A percentile compares a stretch with the other conserved stretches of the same genome.
phyloP scores from a whole-genome alignment of 164 flowering plant species.

The Liriodendron chinense region DNA sequence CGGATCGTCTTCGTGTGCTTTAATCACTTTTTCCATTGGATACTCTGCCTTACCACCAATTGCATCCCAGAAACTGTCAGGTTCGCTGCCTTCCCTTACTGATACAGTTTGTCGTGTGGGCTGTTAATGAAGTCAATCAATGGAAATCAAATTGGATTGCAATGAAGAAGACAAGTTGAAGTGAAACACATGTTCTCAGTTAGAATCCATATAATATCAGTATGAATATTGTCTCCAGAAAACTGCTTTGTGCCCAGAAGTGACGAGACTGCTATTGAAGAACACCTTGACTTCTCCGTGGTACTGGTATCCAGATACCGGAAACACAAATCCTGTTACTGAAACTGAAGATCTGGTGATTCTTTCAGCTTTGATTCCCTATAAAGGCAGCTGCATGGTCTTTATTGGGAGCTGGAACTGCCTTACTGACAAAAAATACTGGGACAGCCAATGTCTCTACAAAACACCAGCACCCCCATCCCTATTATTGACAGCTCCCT shows the following conservation, averaged over 20 bases:
- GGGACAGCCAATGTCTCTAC: neutral
- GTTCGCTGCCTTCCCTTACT: constrained; percentile 74
- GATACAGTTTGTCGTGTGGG: constrained; percentile 58
- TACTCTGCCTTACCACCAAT: constrained; percentile 65
- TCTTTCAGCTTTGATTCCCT: neutral
- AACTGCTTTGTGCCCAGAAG: neutral
- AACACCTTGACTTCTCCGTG: neutral
- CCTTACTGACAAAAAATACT: neutral
- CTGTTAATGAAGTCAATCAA: constrained; percentile 35
- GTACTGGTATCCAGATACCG: neutral
- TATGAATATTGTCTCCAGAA: neutral
- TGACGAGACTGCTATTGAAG: neutral
- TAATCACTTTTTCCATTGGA: constrained; percentile 44
- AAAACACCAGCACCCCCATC: neutral
- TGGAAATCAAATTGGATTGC: constrained; percentile 8
- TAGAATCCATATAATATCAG: neutral
- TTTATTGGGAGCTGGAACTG: neutral
- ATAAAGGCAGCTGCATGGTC: neutral
- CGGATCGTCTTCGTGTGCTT: constrained; percentile 46
- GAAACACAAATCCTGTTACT: neutral
- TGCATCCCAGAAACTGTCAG: constrained; percentile 61
- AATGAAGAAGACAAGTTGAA: neutral
- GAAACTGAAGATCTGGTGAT: too few species aligned
- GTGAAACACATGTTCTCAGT: neutral
- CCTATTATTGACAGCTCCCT: neutral